phyloP scores from a whole-genome alignment of 768 basidiomycete species.

The Mycena vulgaris region DNA sequence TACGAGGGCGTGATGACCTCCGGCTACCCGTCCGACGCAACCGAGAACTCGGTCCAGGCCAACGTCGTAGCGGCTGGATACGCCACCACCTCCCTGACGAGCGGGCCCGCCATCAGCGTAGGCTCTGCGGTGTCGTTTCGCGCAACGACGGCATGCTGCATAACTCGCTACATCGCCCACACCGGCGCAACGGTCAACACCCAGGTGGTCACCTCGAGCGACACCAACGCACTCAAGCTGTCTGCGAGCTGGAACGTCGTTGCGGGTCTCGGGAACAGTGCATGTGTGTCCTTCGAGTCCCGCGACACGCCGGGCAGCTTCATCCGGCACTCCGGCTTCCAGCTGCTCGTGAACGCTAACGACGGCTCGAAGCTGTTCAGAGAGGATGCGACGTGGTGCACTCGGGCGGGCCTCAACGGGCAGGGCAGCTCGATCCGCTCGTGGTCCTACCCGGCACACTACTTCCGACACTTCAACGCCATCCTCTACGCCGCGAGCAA shows the following conservation, averaged over 20 bases:
- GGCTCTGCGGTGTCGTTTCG: too few species aligned
- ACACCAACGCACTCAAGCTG: slow-evolving; percentile 2
- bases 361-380: slow-evolving; percentile 21
- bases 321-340: too few species aligned
- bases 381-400: slow-evolving; percentile 31
- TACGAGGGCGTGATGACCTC: too few species aligned
- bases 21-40: too few species aligned
- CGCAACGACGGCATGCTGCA: too few species aligned
- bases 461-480: slow-evolving; percentile 30
- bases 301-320: too few species aligned
- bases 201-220: slow-evolving; percentile 25
- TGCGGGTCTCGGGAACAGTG: too few species aligned
- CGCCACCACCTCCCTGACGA: slow-evolving; percentile 17
- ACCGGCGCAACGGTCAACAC: slow-evolving; percentile 28
- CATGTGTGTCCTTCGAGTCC: too few species aligned
- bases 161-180: slow-evolving; percentile 30
- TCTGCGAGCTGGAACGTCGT: too few species aligned
- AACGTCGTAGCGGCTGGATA: slow-evolving; percentile 30
- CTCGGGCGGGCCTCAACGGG: slow-evolving; percentile 22
- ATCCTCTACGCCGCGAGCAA: not conserved
- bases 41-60: not conserved
- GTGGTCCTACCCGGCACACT: slow-evolving; percentile 26
- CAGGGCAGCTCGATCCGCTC: slow-evolving; percentile 27
- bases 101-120: slow-evolving; percentile 21
- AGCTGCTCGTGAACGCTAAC: too few species aligned